Conservation (phyloP, 2,329 filamentous ascomycete species). For the Neoascochyta sp. region DNA sequence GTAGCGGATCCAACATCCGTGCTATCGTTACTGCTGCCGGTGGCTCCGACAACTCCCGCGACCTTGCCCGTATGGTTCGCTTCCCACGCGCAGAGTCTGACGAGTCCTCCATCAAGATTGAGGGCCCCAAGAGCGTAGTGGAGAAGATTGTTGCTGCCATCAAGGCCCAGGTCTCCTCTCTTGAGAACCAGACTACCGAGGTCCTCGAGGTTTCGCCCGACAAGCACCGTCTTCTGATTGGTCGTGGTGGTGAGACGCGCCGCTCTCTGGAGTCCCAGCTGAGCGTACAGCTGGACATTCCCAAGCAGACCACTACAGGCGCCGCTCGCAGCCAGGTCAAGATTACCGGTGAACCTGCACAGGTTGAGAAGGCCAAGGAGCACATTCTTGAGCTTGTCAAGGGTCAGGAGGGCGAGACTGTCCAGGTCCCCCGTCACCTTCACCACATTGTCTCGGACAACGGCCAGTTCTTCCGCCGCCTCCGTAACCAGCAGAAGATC, state of each 20-base stretch:
- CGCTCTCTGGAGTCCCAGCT: slow-evolving; percentile 83
- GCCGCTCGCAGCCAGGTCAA: slow-evolving; percentile 81
- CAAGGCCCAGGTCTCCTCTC: slow-evolving; percentile 73
- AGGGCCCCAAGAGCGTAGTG: slow-evolving; percentile 78
- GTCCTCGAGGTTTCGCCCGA: slow-evolving; percentile 78
- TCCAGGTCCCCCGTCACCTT: slow-evolving; percentile 76
- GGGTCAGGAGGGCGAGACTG: slow-evolving; percentile 80
- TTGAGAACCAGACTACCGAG: slow-evolving; percentile 77
- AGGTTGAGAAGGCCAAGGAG: slow-evolving; percentile 80
- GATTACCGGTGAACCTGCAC: slow-evolving; percentile 71
- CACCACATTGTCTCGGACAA: slow-evolving; percentile 86
- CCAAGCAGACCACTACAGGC: slow-evolving; percentile 66
- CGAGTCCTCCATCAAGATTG: slow-evolving; percentile 79
- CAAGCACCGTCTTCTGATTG: slow-evolving; percentile 88
- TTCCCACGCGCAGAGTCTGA: slow-evolving; percentile 87
- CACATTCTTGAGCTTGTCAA: slow-evolving; percentile 78
- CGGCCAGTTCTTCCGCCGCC: slow-evolving; percentile 86
- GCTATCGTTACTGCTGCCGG: slow-evolving; percentile 84
- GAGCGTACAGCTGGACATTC: slow-evolving; percentile 82
- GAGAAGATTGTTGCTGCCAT: slow-evolving; percentile 85
- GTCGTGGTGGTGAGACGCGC: slow-evolving; percentile 83
- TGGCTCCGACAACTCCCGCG: slow-evolving; percentile 79
- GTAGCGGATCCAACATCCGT: slow-evolving; percentile 78
- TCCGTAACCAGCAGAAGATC: slow-evolving; percentile 81
- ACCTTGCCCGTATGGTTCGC: slow-evolving; percentile 83